These are phyloP conservation scores for Trifolium repens DNA, from an alignment of 306 rosid genomes.

Conservation along the genomic window DNA sequence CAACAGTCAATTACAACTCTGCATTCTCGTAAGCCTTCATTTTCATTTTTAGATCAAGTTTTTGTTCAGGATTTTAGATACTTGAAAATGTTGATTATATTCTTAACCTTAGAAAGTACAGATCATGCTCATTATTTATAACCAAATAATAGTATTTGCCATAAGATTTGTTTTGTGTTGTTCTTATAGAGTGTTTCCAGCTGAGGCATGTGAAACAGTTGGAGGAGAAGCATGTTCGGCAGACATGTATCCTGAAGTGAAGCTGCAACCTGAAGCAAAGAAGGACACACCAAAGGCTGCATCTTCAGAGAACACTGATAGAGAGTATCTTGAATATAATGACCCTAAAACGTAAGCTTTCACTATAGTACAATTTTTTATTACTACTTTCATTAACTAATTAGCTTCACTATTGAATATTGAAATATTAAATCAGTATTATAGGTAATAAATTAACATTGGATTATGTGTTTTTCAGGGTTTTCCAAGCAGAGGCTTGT, in stretches of 20 bases:
- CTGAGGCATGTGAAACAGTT: slow-evolving; percentile 76
- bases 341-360: slow-evolving; percentile 58
- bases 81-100: background rate
- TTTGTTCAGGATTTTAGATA: background rate
- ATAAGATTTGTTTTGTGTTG: slow-evolving; percentile 2
- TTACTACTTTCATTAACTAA: background rate
- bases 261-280: slow-evolving; percentile 46
- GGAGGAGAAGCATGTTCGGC: slow-evolving; percentile 79
- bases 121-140: no score
- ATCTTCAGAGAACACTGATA: slow-evolving; percentile 54
- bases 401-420: background rate
- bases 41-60: background rate
- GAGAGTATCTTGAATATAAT: slow-evolving; percentile 67
- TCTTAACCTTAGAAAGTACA: background rate
- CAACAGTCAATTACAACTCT: slow-evolving; percentile 60
- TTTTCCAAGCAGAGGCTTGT: slow-evolving; percentile 84
- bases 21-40: slow-evolving; percentile 54
- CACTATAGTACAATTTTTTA: slow-evolving; percentile 2
- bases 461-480: slow-evolving; percentile 54
- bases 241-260: slow-evolving; percentile 62
- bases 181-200: slow-evolving; percentile 58
- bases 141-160: no score
- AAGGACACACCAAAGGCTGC: slow-evolving; percentile 13
- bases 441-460: background rate
- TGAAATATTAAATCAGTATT: slow-evolving; percentile 2